Conservation (phyloP, 371 early-diverging fungal species). For the Apophysomyces ossiformis region DNA sequence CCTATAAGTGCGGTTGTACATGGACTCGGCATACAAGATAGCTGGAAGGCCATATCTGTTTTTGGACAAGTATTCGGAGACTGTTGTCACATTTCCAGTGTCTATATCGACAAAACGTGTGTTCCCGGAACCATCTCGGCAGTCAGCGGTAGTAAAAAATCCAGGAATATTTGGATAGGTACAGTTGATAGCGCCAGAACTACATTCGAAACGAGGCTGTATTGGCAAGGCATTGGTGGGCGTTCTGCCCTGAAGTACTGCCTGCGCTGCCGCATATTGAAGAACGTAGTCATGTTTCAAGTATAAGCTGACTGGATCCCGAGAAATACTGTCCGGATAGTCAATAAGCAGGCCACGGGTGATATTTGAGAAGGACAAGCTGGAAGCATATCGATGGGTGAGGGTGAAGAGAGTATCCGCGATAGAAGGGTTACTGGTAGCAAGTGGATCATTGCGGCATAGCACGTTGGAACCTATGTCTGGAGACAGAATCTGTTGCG, state of each 20-base stretch:
- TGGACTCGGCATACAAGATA: conserved; percentile 28
- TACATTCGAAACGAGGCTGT: neutral
- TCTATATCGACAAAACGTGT: conserved; percentile 1
- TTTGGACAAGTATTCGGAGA: neutral
- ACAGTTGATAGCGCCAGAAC: neutral
- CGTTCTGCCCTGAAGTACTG: no score
- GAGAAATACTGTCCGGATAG: neutral
- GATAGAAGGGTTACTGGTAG: neutral
- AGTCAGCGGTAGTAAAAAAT: conserved; percentile 3
- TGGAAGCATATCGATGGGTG: neutral
- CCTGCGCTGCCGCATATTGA: neutral
- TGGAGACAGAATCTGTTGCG: conserved; percentile 23
- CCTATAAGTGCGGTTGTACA: conserved; percentile 27
- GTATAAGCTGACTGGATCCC: conserved; percentile 3
- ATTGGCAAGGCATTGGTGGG: neutral
- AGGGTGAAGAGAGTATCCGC: neutral
- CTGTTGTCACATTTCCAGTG: neutral
- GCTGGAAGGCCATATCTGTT: conserved; percentile 12
- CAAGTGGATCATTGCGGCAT: neutral
- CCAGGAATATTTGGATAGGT: conserved; percentile 10
- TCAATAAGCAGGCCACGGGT: neutral
- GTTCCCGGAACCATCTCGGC: conserved; percentile 5
- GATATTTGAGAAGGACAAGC: neutral
- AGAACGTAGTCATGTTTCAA: conserved; percentile 3
- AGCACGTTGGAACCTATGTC: neutral